These are phyloP conservation scores for Periconia sp. DNA, from an alignment of 2,329 filamentous ascomycete genomes.

Conservation along the genomic window DNA sequence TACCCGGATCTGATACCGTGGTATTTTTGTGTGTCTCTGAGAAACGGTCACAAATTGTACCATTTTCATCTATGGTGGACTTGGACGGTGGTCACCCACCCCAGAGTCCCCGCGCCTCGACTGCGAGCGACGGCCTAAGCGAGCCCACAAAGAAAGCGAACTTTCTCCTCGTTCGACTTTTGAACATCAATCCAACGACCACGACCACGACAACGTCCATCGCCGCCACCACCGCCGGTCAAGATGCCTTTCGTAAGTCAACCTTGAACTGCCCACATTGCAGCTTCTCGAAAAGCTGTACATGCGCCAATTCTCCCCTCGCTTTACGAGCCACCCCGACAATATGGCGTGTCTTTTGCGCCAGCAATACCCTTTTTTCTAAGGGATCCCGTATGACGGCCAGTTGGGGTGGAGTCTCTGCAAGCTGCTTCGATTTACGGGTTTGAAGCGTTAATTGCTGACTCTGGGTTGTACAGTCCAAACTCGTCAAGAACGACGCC, in stretches of 20 bases:
- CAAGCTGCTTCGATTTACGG: constrained; percentile 90
- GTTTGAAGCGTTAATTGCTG: constrained; percentile 99
- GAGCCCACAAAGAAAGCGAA: constrained; percentile 8
- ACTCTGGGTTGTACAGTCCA: constrained; percentile 83
- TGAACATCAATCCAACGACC: constrained; percentile 7
- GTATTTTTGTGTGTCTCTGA: too few relatives aligned
- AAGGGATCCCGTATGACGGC: constrained; percentile 31
- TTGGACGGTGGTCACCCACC: not conserved
- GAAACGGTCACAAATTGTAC: too few relatives aligned
- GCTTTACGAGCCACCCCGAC: not conserved
- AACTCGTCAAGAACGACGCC: constrained; percentile 94
- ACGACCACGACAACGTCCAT: constrained; percentile 29
- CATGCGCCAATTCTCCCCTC: not conserved
- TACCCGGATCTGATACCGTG: too few relatives aligned
- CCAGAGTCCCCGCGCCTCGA: not conserved
- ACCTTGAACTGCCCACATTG: constrained; percentile 20
- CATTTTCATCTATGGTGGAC: too few relatives aligned
- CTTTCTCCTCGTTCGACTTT: not conserved
- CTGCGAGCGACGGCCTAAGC: not conserved
- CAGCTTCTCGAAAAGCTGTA: constrained; percentile 1
- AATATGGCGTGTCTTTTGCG: constrained; percentile 1
- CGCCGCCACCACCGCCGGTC: constrained; percentile 28
- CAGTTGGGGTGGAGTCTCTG: constrained; percentile 40
- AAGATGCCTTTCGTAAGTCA: constrained; percentile 54
- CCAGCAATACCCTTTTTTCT: constrained; percentile 11